Evolutionary conservation across 2,329 filamentous ascomycete species (phyloP).

Genomic region (Fusarium nodosum): DNA sequence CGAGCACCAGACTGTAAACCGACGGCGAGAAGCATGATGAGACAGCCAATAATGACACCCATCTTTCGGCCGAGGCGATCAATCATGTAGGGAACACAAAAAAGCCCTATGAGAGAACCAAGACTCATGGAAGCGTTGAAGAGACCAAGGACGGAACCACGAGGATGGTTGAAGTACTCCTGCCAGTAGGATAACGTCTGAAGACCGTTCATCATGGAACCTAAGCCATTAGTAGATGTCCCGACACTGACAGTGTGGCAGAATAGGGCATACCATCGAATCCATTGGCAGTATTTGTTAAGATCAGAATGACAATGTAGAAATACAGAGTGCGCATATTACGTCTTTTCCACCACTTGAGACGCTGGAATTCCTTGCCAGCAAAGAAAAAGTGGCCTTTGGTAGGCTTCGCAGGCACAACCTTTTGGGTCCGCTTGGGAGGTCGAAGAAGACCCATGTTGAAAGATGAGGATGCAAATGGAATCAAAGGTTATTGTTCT

Average conservation of each 20-base stretch:
- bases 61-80: constrained; percentile 29
- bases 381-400: constrained; percentile 28
- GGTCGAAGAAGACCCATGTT: constrained; percentile 20
- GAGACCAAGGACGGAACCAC: constrained; percentile 19
- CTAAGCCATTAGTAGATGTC: rapidly evolving
- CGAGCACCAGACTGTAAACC: constrained; percentile 24
- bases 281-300: constrained; percentile 26
- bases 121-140: constrained; percentile 38
- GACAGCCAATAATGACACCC: constrained; percentile 24
- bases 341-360: constrained; percentile 22
- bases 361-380: constrained; percentile 17
- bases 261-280: constrained; percentile 5
- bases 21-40: constrained; percentile 26
- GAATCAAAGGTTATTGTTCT: background rate
- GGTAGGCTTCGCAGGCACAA: constrained; percentile 21
- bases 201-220: constrained; percentile 30
- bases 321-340: constrained; percentile 22
- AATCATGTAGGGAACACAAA: constrained; percentile 31
- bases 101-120: constrained; percentile 31
- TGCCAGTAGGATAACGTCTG: constrained; percentile 36
- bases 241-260: rapidly evolving
- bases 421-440: constrained; percentile 28
- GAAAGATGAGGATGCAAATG: background rate
- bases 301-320: constrained; percentile 20
- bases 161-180: constrained; percentile 30